Conservation (phyloP, 768 basidiomycete genomes). For the Strobilomyces dryophilus region DNA sequence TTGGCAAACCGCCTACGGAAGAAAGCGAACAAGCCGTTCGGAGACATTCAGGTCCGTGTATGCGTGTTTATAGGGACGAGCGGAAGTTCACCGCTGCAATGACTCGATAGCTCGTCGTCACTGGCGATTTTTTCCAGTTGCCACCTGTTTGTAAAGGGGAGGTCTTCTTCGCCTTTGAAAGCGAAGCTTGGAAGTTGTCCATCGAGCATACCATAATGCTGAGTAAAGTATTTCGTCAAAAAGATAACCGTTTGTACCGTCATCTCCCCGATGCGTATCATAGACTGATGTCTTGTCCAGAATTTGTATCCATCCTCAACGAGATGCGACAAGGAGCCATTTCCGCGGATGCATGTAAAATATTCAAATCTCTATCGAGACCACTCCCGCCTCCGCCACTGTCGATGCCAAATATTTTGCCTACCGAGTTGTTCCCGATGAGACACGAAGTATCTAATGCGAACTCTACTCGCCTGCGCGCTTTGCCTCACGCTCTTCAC, state of each 20-base stretch:
- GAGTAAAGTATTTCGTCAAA: conserved; percentile 73
- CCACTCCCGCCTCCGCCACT: conserved; percentile 21
- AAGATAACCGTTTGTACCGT: conserved; percentile 51
- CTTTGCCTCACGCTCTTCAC: conserved; percentile 39
- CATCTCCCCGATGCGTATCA: neutral
- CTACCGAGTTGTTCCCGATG: conserved; percentile 59
- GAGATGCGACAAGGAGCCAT: conserved; percentile 65
- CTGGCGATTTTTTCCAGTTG: conserved; percentile 59
- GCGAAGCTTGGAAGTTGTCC: conserved; percentile 40
- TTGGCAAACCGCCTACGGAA: conserved; percentile 51
- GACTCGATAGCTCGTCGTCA: conserved; percentile 47
- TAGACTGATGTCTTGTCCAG: conserved; percentile 29
- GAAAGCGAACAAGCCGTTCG: conserved; percentile 50
- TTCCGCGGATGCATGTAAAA: conserved; percentile 39
- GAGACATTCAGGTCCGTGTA: conserved; percentile 55
- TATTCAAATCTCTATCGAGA: conserved; percentile 45
- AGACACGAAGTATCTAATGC: conserved; percentile 66
- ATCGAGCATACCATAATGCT: conserved; percentile 59
- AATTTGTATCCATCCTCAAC: conserved; percentile 71
- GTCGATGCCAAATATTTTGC: conserved; percentile 34
- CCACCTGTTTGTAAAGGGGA: conserved; percentile 46
- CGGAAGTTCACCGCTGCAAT: neutral
- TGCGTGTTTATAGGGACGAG: neutral
- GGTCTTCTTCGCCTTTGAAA: conserved; percentile 65
- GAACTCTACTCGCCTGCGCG: conserved; percentile 51